These are phyloP conservation scores for Trichoderma harzianum DNA, from an alignment of 2,329 filamentous ascomycete genomes.

Conservation along the genomic window DNA sequence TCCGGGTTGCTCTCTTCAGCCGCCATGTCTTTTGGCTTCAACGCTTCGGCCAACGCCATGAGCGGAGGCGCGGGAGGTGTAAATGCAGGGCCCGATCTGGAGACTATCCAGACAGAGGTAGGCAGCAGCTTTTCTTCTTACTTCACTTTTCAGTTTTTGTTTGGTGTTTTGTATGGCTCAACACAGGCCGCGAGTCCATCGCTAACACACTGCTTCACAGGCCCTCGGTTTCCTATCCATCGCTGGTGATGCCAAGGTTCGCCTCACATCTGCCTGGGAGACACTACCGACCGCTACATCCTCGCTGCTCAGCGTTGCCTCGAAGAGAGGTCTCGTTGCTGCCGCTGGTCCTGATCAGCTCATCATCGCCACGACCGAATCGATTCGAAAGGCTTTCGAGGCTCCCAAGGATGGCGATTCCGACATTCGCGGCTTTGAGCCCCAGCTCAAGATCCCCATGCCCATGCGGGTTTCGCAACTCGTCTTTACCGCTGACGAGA, in stretches of 20 bases:
- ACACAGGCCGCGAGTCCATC: not conserved
- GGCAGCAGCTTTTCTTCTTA: not conserved
- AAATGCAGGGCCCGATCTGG: constrained; percentile 61
- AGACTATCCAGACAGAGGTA: constrained; percentile 80
- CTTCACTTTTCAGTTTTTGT: not conserved
- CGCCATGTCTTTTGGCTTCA: constrained; percentile 65
- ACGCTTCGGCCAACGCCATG: constrained; percentile 44
- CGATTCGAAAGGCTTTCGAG: constrained; percentile 72
- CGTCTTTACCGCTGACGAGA: constrained; percentile 86
- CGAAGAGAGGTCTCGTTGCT: constrained; percentile 75
- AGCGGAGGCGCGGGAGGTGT: constrained; percentile 39
- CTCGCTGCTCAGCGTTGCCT: constrained; percentile 80
- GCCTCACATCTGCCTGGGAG: constrained; percentile 76
- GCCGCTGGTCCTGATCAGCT: constrained; percentile 82
- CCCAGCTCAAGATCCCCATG: constrained; percentile 69
- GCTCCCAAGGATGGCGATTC: constrained; percentile 55
- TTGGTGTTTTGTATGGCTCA: not conserved
- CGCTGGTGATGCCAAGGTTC: constrained; percentile 77
- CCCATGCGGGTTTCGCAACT: constrained; percentile 80
- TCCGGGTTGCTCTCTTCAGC: constrained; percentile 1
- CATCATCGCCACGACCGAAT: constrained; percentile 71
- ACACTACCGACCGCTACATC: constrained; percentile 70
- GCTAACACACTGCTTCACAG: constrained; percentile 33
- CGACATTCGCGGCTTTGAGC: constrained; percentile 67
- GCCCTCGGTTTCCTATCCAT: constrained; percentile 78